These are phyloP conservation scores for Sporothrix curviconia DNA, from an alignment of 2,329 filamentous ascomycete species.

Conservation along the genomic window DNA sequence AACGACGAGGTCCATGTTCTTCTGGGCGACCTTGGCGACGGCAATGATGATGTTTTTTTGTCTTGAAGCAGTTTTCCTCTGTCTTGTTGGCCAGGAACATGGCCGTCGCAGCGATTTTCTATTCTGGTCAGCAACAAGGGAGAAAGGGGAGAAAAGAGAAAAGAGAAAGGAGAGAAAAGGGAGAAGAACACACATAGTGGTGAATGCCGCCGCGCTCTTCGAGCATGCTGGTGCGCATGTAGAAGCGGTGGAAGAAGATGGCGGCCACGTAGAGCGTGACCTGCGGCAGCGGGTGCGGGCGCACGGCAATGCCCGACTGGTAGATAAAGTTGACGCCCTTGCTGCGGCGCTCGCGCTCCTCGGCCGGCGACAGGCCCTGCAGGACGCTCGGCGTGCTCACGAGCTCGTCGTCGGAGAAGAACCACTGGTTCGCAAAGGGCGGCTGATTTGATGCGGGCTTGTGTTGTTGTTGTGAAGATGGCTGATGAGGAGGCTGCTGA, in stretches of 20 bases:
- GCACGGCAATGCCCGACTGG: conserved; percentile 86
- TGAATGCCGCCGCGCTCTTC: conserved; percentile 72
- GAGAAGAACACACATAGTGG: conserved; percentile 67
- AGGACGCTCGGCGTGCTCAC: conserved; percentile 74
- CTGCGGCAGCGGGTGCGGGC: conserved; percentile 62
- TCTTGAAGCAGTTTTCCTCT: conserved; percentile 93
- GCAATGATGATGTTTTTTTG: conserved; percentile 90
- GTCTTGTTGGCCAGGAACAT: conserved; percentile 95
- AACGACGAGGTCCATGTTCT: conserved; percentile 81
- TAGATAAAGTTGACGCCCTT: conserved; percentile 97
- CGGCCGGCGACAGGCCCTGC: conserved; percentile 68
- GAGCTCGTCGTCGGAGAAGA: conserved; percentile 79
- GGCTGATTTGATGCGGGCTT: conserved; percentile 7
- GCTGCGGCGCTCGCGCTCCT: conserved; percentile 73
- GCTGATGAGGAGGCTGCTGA: background rate
- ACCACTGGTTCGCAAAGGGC: conserved; percentile 63
- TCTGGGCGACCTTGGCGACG: conserved; percentile 89
- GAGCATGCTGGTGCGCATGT: conserved; percentile 81
- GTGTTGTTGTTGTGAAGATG: background rate
- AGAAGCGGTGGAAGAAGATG: conserved; percentile 92
- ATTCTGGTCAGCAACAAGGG: conserved; percentile 9
- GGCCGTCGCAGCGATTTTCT: conserved; percentile 81
- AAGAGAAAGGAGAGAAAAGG: background rate
- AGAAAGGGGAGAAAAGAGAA: background rate
- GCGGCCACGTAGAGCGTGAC: conserved; percentile 86